phyloP scores from a whole-genome alignment of 768 basidiomycete genomes.

The Peribolospora kevripleyi region DNA sequence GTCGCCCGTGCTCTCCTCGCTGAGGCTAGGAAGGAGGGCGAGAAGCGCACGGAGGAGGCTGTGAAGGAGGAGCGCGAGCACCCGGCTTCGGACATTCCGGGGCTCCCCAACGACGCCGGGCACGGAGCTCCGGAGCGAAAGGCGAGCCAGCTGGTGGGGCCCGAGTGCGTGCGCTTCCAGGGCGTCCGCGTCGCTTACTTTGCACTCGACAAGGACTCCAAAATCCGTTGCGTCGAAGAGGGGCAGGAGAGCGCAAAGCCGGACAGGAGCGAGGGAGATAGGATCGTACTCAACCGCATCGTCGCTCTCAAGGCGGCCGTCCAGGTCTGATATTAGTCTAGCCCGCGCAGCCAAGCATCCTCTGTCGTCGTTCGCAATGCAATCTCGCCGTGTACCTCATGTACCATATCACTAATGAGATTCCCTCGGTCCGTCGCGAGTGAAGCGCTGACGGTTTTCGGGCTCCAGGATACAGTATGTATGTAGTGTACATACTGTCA shows the following conservation, averaged over 20 bases:
- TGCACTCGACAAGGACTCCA: conserved; percentile 65
- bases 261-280: conserved; percentile 41
- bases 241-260: conserved; percentile 21
- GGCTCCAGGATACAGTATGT: no score
- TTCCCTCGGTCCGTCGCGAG: no score
- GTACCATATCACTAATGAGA: no score
- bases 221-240: conserved; percentile 39
- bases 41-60: conserved; percentile 37
- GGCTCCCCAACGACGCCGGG: conserved; percentile 10
- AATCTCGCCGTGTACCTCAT: no score
- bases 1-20: conserved; percentile 43
- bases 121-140: background rate
- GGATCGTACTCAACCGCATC: conserved; percentile 65
- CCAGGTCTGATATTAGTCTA: no score
- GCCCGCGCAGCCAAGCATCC: no score
- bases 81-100: conserved; percentile 5
- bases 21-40: conserved; percentile 34
- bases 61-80: conserved; percentile 27
- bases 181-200: conserved; percentile 90
- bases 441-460: no score
- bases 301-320: conserved; percentile 70
- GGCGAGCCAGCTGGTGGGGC: conserved; percentile 43
- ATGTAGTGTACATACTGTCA: no score
- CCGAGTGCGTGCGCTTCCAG: conserved; percentile 88
- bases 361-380: no score